These are phyloP conservation scores for Ophiostoma sp. DNA, from an alignment of 2,329 filamentous ascomycete genomes.

Conservation along the genomic window DNA sequence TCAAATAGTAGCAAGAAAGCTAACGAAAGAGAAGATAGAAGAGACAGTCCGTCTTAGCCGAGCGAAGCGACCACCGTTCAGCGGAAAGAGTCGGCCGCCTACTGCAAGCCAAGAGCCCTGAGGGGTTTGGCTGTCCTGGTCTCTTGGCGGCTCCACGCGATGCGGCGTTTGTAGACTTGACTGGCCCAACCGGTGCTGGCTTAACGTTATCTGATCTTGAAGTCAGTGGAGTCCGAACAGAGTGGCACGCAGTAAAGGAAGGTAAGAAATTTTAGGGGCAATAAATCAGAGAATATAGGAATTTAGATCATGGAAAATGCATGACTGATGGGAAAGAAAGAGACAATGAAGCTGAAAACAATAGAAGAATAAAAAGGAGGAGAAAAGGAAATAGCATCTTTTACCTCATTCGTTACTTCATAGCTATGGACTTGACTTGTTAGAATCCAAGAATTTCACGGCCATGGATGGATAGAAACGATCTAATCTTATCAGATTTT, in stretches of 20 bases:
- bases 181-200: neutral
- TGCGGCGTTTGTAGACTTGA: neutral
- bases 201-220: neutral
- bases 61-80: neutral
- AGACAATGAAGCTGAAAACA: neutral
- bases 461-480: neutral
- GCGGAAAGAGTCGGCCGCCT: neutral
- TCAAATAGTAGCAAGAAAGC: neutral
- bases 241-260: neutral
- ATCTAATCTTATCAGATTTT: slow-evolving; percentile 26
- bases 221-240: neutral
- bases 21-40: neutral
- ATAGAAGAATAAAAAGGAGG: too few species aligned
- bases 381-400: neutral
- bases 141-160: neutral
- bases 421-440: neutral
- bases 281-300: too few species aligned
- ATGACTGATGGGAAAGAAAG: neutral
- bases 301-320: too few species aligned
- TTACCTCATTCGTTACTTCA: neutral
- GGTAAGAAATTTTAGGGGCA: too few species aligned
- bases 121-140: neutral
- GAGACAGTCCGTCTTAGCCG: neutral
- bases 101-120: neutral
- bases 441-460: neutral